Evolutionary conservation across 768 basidiomycete genomes (phyloP).

Genomic region (Leccinum imitatum): DNA sequence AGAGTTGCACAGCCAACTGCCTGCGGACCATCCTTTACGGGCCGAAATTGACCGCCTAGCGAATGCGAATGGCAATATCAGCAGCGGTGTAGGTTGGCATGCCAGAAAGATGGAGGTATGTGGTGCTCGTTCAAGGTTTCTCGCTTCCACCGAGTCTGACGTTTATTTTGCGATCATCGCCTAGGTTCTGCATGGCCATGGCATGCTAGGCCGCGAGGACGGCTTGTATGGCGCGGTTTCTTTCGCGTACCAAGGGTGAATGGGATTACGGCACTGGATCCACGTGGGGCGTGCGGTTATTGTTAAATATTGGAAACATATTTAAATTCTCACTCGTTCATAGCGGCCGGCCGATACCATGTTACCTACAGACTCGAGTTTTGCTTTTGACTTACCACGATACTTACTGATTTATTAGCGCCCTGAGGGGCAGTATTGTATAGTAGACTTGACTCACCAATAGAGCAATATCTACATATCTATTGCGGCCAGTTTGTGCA

Average conservation of each 20-base stretch:
- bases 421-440: neutral
- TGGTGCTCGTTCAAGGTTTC: constrained; percentile 8
- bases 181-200: constrained; percentile 82
- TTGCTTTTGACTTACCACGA: neutral
- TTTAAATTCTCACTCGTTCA: neutral
- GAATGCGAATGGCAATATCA: constrained; percentile 85
- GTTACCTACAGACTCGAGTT: neutral
- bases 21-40: constrained; percentile 63
- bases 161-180: neutral
- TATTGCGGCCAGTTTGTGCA: neutral
- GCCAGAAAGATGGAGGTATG: constrained; percentile 94
- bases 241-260: constrained; percentile 87
- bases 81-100: constrained; percentile 92
- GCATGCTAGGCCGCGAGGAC: constrained; percentile 89
- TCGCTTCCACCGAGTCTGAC: constrained; percentile 1
- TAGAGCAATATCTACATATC: neutral
- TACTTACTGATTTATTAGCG: neutral
- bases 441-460: neutral
- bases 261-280: neutral
- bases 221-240: constrained; percentile 93
- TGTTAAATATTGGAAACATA: neutral
- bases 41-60: constrained; percentile 70
- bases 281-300: neutral
- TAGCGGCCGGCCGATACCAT: neutral
- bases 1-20: constrained; percentile 58